These are phyloP conservation scores for Cylindrotheca closterium DNA, from an alignment of 108 stramenopile genomes.

Conservation along the genomic window DNA sequence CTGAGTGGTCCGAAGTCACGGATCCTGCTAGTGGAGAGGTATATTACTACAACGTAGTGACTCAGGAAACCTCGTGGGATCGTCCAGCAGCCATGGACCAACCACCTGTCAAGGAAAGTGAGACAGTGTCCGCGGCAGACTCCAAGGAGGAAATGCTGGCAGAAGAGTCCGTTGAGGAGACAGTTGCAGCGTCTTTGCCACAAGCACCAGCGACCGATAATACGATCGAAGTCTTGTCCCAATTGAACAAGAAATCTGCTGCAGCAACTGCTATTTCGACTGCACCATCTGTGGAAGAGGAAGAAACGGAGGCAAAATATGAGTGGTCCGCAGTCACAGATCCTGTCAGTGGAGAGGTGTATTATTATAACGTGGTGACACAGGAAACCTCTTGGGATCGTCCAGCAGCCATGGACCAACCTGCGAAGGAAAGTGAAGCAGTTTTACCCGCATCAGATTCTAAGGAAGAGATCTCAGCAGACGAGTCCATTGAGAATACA, in stretches of 20 bases:
- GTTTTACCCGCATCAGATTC: not conserved
- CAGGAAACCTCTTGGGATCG: slow-evolving; percentile 33
- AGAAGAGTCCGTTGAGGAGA: not conserved
- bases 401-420: slow-evolving; percentile 1
- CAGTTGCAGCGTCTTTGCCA: not conserved
- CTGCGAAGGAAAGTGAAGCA: not conserved
- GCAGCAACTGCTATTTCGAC: not conserved
- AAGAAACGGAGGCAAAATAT: not conserved
- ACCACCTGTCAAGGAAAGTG: not conserved
- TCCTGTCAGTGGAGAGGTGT: slow-evolving; percentile 35
- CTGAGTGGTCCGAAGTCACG: slow-evolving; percentile 39
- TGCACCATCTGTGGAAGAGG: not conserved
- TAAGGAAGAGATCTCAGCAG: not conserved
- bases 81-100: slow-evolving; percentile 5
- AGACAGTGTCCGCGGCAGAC: not conserved
- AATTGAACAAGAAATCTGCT: not conserved
- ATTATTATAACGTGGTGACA: slow-evolving; percentile 49
- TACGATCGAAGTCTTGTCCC: not conserved
- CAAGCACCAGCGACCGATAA: not conserved
- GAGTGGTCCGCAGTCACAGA: slow-evolving; percentile 59
- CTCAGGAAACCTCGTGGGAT: slow-evolving; percentile 58
- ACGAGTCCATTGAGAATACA: slow-evolving; percentile 13
- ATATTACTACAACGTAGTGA: slow-evolving; percentile 56
- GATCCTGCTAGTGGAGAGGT: slow-evolving; percentile 44
- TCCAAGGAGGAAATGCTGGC: not conserved